These are phyloP conservation scores for Malus hybrid DNA, from an alignment of 331 rosid genomes.

Conservation along the genomic window DNA sequence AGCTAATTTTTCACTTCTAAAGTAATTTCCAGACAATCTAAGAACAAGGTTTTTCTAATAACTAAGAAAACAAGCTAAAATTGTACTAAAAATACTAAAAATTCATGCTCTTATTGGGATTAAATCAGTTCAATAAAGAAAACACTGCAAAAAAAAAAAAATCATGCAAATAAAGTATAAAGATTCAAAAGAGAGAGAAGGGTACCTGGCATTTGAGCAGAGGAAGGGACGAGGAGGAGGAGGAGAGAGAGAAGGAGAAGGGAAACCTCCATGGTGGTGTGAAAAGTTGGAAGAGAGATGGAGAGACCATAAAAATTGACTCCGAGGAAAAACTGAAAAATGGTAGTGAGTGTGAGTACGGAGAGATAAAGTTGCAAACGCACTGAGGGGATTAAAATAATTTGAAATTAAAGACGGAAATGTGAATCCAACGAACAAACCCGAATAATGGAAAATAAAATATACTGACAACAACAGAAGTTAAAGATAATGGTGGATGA, in stretches of 20 bases:
- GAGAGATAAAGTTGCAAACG: background rate
- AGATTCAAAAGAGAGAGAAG: background rate
- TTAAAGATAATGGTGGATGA: background rate
- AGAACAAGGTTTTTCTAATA: background rate
- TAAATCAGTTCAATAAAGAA: background rate
- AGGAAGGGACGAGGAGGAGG: slow-evolving; percentile 22
- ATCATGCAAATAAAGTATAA: background rate
- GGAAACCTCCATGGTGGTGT: background rate
- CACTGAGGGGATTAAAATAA: background rate
- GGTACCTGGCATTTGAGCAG: slow-evolving; percentile 70
- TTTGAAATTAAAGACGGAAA: background rate
- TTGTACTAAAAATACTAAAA: background rate
- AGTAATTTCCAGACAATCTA: background rate
- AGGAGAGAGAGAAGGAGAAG: background rate
- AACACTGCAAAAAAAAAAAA: background rate
- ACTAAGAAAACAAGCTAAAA: background rate
- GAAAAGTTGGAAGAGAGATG: background rate
- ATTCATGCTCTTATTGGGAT: background rate
- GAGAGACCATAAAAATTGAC: background rate
- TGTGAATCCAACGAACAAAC: background rate
- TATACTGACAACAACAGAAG: background rate
- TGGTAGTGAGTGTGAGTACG: background rate
- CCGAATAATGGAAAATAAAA: background rate
- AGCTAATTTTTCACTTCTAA: background rate
- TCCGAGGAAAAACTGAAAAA: background rate